Conservation (phyloP, 805 yeast genomes). For the Teunomyces kruisii region DNA sequence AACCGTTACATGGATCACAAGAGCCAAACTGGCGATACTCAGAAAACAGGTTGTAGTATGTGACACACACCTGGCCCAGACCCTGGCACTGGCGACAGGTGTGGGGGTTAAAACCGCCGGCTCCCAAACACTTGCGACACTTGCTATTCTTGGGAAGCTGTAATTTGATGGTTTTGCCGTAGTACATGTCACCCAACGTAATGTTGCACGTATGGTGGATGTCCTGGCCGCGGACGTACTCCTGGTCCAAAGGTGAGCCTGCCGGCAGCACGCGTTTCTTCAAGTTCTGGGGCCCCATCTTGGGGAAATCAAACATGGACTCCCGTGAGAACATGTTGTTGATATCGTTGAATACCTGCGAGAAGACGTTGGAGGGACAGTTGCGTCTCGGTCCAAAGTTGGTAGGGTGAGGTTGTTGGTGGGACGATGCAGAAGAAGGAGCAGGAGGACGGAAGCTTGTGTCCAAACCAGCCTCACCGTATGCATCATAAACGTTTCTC, state of each 20-base stretch:
- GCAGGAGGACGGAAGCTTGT: constrained; percentile 17
- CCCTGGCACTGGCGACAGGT: constrained; percentile 43
- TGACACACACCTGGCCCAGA: constrained; percentile 47
- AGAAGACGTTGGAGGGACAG: constrained; percentile 28
- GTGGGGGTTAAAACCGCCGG: constrained; percentile 45
- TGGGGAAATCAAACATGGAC: constrained; percentile 6
- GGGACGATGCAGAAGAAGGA: constrained; percentile 6
- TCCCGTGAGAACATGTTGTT: constrained; percentile 24
- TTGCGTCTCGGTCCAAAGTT: neutral
- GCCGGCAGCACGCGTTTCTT: constrained; percentile 23
- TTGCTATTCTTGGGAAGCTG: constrained; percentile 50
- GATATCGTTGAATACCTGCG: constrained; percentile 38
- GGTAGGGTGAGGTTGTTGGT: neutral
- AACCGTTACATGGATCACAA: constrained; percentile 36
- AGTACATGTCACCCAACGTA: constrained; percentile 54
- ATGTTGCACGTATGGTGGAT: constrained; percentile 57
- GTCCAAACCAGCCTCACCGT: constrained; percentile 47
- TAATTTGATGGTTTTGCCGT: constrained; percentile 56
- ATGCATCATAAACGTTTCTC: constrained; percentile 51
- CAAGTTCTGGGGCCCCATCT: constrained; percentile 7
- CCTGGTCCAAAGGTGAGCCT: constrained; percentile 7
- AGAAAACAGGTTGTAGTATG: constrained; percentile 42
- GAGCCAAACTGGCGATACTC: constrained; percentile 34
- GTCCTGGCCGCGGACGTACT: constrained; percentile 45
- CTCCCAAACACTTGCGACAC: constrained; percentile 53